These are phyloP conservation scores for Lasiodiplodia theobromae DNA, from an alignment of 2,329 filamentous ascomycete species.

Conservation along the genomic window DNA sequence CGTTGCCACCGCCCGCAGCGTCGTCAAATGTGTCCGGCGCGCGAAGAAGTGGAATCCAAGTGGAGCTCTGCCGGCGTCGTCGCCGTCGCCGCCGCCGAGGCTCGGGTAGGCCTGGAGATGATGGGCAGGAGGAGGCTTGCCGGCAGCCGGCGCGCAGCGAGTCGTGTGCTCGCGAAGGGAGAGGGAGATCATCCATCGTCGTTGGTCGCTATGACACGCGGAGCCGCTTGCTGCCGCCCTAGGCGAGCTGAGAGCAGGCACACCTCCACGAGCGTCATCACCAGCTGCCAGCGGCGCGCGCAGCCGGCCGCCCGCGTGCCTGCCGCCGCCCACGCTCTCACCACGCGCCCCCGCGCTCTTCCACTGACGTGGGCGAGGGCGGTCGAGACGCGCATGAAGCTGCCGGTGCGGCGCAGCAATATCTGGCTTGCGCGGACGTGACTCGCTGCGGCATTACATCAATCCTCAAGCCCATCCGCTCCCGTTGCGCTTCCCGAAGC, in stretches of 20 bases:
- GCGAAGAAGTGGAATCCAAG: conserved; percentile 2
- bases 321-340: conserved; percentile 20
- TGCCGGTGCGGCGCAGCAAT: conserved; percentile 27
- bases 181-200: conserved; percentile 16
- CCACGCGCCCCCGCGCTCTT: background rate
- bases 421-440: conserved; percentile 19
- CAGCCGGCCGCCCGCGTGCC: conserved; percentile 18
- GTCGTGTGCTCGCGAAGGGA: conserved; percentile 19
- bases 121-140: conserved; percentile 18
- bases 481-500: conserved; percentile 29
- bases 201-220: conserved; percentile 22
- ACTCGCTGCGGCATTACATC: conserved; percentile 29
- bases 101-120: conserved; percentile 17
- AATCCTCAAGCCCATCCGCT: conserved; percentile 28
- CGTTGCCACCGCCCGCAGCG: conserved; percentile 7
- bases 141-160: conserved; percentile 22
- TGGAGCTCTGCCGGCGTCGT: conserved; percentile 9
- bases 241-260: conserved; percentile 15
- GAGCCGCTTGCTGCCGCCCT: conserved; percentile 15
- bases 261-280: background rate
- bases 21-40: background rate
- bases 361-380: background rate
- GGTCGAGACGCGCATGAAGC: conserved; percentile 11
- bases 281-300: background rate
- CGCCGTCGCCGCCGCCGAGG: conserved; percentile 3